Evolutionary conservation across 208 protist species (phyloP), one percentile per base, ranked within the genome.

Genomic region (Trypanosomatidae sp.): DNA sequence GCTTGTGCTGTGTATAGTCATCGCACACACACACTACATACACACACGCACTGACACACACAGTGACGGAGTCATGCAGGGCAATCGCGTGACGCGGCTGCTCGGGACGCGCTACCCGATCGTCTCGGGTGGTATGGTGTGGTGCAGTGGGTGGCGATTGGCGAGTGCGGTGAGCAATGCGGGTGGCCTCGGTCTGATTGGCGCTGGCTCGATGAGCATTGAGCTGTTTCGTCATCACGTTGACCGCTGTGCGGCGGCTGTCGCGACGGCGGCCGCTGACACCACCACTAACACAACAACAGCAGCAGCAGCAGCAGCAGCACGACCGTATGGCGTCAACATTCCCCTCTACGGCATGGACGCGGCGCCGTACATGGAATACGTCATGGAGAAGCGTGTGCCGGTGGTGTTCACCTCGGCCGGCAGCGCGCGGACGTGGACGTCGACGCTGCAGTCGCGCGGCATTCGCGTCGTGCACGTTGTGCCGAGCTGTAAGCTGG

Each of bases 301-400:
- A 1, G 60, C 74, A 15, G 60, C 68, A 16, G 27, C 50, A 13
- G 42, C 42, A 20, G n/a, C n/a, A n/a, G n/a, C n/a, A n/a, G n/a
- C n/a, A n/a, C 86, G 86, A 46, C 76, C 79, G 11, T 88, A 88
- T 24, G 83, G 75, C 24, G 83, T 92, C 25, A 92, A 92, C 59
- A 30, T 92, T 33, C 48, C 75, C 5, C 61, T 82, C 15, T 27
- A 53, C 13, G 45, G n/a, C 25, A 24, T 43, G 2, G 61, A 79
- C 20, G 61, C 69, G 19, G 27, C 51, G 15, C 43, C 42, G 23
- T 71, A 70, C 56, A 72, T 83, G 23, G 43, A 73, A 7, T 63
- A 61, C 48, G 45, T 92, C 37, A 61, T 92, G n/a, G 76, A 89
- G 33, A 64, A 92, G 54, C 81, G 81, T 35, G 62, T 92, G 10